Conservation (phyloP, 2,329 filamentous ascomycete genomes). For the Colletotrichum acutatum region DNA sequence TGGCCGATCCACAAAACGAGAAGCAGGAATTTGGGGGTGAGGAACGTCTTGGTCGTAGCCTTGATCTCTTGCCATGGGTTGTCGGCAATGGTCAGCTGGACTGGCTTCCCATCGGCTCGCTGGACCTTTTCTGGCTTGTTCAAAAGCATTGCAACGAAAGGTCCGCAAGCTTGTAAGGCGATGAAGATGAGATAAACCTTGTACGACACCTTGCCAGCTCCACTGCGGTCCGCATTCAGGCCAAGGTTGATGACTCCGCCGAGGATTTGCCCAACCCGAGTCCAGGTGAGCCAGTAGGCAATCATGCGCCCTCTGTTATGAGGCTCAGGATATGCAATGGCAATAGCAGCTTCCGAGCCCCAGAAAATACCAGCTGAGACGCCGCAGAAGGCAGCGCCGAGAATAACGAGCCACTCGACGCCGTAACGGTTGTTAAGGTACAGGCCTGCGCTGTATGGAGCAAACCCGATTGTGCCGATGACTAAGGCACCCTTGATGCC, state of each 20-base stretch:
- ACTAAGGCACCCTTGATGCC: constrained; percentile 50
- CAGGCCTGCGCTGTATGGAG: constrained; percentile 54
- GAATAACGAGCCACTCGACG: constrained; percentile 54
- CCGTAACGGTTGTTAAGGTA: constrained; percentile 58
- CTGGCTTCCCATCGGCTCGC: constrained; percentile 50
- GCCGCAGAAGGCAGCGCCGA: constrained; percentile 55
- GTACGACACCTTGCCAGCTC: constrained; percentile 58
- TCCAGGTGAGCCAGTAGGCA: constrained; percentile 70
- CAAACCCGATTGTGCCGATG: constrained; percentile 55
- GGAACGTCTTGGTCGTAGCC: constrained; percentile 58
- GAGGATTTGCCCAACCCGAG: constrained; percentile 66
- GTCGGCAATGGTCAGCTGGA: constrained; percentile 47
- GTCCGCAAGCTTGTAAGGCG: constrained; percentile 55
- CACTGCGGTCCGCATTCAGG: constrained; percentile 56
- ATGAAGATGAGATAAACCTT: constrained; percentile 54
- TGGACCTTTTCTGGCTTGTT: constrained; percentile 58
- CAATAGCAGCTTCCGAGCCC: constrained; percentile 49
- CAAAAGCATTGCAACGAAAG: constrained; percentile 56
- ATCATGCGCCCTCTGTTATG: constrained; percentile 69
- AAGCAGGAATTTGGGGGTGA: constrained; percentile 56
- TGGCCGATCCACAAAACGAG: constrained; percentile 61
- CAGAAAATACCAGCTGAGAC: constrained; percentile 50
- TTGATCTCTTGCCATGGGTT: constrained; percentile 67
- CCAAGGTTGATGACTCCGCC: constrained; percentile 62
- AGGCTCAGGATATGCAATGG: constrained; percentile 69